Conservation (phyloP, 805 yeast genomes). For the Starmerella kuoi region DNA sequence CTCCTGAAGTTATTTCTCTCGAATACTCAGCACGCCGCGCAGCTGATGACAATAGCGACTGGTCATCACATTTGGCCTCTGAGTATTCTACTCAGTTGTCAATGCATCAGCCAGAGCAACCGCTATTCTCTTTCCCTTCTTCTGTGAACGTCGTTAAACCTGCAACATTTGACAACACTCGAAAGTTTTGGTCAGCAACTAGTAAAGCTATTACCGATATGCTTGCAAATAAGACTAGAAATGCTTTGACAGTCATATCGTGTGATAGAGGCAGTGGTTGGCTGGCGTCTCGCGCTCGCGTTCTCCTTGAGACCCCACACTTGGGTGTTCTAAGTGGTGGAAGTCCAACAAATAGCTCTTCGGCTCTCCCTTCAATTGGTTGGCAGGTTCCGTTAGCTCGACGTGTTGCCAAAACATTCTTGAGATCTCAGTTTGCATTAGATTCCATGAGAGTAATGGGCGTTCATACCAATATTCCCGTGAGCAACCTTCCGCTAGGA, state of each 20-base stretch:
- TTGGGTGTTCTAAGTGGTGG: slow-evolving; percentile 3
- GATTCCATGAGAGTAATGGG: slow-evolving; percentile 53
- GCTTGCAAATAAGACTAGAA: slow-evolving; percentile 49
- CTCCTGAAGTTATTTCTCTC: slow-evolving; percentile 2
- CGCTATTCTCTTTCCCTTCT: slow-evolving; percentile 41
- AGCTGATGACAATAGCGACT: slow-evolving; percentile 1
- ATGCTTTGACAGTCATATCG: slow-evolving; percentile 57
- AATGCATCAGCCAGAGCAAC: slow-evolving; percentile 11
- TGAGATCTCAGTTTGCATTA: slow-evolving; percentile 64
- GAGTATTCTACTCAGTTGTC: slow-evolving; percentile 14
- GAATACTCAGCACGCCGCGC: slow-evolving; percentile 6
- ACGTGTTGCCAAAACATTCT: slow-evolving; percentile 54
- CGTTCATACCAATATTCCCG: slow-evolving; percentile 64
- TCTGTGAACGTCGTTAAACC: slow-evolving; percentile 43
- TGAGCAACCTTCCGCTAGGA: slow-evolving; percentile 63
- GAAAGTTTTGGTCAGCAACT: slow-evolving; percentile 46
- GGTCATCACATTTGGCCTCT: slow-evolving; percentile 8
- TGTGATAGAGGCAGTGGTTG: slow-evolving; percentile 42
- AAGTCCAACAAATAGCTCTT: background rate
- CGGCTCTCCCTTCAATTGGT: slow-evolving; percentile 18
- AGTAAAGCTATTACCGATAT: slow-evolving; percentile 43
- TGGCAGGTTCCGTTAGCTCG: slow-evolving; percentile 40
- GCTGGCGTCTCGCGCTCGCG: slow-evolving; percentile 25
- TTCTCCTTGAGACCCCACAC: slow-evolving; percentile 12
- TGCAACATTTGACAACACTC: slow-evolving; percentile 36